Percentiles rank a stretch among this genome's conserved stretches.
Evolutionary conservation across 257 asterid species (phyloP).

Genomic region (Nicotiana noctiflora): DNA sequence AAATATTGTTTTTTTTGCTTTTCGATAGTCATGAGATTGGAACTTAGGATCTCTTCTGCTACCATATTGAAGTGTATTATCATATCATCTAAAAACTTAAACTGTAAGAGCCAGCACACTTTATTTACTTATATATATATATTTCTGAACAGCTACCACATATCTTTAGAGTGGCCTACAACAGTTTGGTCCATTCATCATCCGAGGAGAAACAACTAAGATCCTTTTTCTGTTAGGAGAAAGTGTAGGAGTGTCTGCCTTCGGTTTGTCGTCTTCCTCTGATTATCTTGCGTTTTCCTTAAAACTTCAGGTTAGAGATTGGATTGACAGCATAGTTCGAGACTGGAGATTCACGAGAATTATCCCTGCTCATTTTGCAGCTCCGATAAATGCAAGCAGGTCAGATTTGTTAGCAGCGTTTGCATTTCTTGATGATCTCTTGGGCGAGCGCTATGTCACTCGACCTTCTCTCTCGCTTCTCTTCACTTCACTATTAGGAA

Average conservation of each 20-base stretch:
- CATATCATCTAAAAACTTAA: too few species aligned
- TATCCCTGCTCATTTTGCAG: conserved; percentile 95
- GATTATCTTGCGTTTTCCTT: not conserved
- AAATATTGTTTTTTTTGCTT: too few species aligned
- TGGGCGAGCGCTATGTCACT: conserved; percentile 62
- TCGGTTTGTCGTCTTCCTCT: not conserved
- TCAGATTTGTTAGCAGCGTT: conserved; percentile 85
- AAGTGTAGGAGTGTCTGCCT: not conserved
- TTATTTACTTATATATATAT: too few species aligned
- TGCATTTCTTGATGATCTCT: conserved; percentile 81
- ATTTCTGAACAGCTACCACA: not conserved
- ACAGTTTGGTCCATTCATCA: not conserved
- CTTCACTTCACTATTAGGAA: conserved; percentile 74
- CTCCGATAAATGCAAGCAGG: conserved; percentile 69
- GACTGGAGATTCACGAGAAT: conserved; percentile 96
- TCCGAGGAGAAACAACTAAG: not conserved
- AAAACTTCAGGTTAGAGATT: conserved; percentile 70
- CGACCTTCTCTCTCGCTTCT: conserved; percentile 69
- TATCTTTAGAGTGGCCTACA: not conserved
- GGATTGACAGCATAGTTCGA: conserved; percentile 67
- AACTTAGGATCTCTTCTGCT: too few species aligned
- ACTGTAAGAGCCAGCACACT: too few species aligned
- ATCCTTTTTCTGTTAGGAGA: not conserved
- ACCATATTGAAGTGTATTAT: too few species aligned
- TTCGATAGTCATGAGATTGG: too few species aligned